Percentiles rank a stretch among this genome's conserved stretches.
Conservation (phyloP, 768 basidiomycete species). For the Nidularia sp. region DNA sequence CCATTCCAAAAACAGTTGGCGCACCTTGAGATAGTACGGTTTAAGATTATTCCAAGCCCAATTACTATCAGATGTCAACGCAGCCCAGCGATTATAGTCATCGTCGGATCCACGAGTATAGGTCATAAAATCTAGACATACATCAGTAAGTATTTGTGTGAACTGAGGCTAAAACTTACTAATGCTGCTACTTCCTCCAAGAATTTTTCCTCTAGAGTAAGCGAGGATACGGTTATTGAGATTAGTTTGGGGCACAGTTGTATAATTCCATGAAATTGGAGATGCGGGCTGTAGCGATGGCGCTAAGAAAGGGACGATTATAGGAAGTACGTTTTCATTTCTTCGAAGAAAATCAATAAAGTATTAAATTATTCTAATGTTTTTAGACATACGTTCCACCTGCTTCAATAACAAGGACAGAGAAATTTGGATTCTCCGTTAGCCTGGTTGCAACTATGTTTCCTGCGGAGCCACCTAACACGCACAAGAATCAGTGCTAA, state of each 20-base stretch:
- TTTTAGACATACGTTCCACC: background rate
- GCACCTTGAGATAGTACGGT: background rate
- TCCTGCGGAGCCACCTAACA: background rate
- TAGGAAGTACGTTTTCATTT: background rate
- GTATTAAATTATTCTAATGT: too few species aligned
- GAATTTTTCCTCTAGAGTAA: background rate
- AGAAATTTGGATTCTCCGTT: background rate
- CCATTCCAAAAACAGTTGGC: background rate
- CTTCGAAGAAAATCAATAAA: background rate
- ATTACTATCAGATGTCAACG: conserved; percentile 9
- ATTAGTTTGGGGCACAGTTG: background rate
- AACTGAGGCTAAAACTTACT: background rate
- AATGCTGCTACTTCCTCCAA: background rate
- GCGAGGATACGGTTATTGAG: background rate
- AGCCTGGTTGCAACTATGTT: background rate
- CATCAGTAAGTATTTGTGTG: too few species aligned
- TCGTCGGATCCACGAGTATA: conserved; percentile 15
- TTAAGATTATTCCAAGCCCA: conserved; percentile 16
- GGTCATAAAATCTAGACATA: background rate
- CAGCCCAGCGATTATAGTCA: conserved; percentile 16
- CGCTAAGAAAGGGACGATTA: background rate
- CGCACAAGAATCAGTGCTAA: background rate
- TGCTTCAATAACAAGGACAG: background rate
- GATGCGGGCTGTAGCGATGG: background rate
- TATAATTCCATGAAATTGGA: background rate